These are phyloP conservation scores for Gracilaria caudata DNA, from an alignment of 23 red algal genomes.

Conservation along the genomic window DNA sequence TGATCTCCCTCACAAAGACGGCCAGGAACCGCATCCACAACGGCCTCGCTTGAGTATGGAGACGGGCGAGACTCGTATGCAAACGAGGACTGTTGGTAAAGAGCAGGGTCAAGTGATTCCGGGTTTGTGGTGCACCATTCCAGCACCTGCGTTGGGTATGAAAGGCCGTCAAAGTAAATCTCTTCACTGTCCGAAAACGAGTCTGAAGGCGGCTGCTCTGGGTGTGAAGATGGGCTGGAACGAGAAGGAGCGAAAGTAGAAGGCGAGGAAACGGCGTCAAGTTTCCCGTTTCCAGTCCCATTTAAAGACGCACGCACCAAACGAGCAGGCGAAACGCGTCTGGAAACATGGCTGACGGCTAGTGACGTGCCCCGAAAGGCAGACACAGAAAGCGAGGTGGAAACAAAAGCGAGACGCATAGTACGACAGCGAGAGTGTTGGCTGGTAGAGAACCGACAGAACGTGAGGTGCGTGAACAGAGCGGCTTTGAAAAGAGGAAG, in stretches of 20 bases:
- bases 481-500: neutral
- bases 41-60: conserved; percentile 8
- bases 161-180: conserved; percentile 61
- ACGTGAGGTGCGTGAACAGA: too few species aligned
- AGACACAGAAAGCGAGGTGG: neutral
- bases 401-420: neutral
- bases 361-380: neutral
- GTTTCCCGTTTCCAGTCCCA: neutral
- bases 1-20: conserved; percentile 47
- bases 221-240: neutral
- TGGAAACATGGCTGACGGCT: neutral
- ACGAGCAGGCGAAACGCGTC: neutral
- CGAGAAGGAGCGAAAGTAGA: neutral
- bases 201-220: neutral
- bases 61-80: conserved; percentile 1
- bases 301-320: neutral
- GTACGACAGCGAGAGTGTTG: too few species aligned
- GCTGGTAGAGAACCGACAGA: too few species aligned
- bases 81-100: neutral
- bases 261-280: conserved; percentile 10
- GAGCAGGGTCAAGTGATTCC: neutral
- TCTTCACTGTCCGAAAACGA: conserved; percentile 23
- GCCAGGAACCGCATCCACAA: neutral
- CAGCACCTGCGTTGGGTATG: conserved; percentile 58
- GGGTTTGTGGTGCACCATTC: conserved; percentile 71